Evolutionary conservation across 305 asterid species (phyloP), one percentile per base, ranked within the genome.

Genomic region (Salvia sclarea): DNA sequence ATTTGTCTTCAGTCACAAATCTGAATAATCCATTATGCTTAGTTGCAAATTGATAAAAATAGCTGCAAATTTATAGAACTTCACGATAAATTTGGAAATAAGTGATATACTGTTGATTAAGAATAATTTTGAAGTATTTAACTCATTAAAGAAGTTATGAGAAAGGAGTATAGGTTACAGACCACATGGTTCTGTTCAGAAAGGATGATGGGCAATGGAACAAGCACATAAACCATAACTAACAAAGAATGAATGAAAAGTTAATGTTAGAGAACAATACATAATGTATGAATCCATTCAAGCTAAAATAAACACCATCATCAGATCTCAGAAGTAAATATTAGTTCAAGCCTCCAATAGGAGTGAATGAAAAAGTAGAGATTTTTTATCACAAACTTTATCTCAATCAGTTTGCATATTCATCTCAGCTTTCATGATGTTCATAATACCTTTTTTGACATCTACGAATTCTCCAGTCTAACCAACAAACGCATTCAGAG

Each of bases 301-400:
- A 57, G 66, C 38, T 41, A 65, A 52, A 11, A 21, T 12, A 11
- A 24, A 67, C 50, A 22, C 21, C 3, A 9, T 43, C 48, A 28
- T 61, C 56, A 68, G 55, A 74, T 60, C 43, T 68, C 45, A n/a
- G 17, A 38, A 13, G 49, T 17, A 9, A 28, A 30, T 43, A 53
- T 8, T 41, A 33, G 45, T 57, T 55, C 13, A 71, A 17, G 72
- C 53, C 22, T 21, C 49, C 50, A 12, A 17, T 63, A 12, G 24
- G 48, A 35, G 54, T 33, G 59, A 56, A 25, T n/a, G 38, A 56
- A 22, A 56, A 56, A 57, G 3, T 53, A 53, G 28, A 61, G 55
- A 5, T 16, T 31, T 44, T 21, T 43, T 28, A 43, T 62, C 21
- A 67, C n/a, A 60, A 38, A 56, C n/a, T 18, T 11, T 40, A 55